These are phyloP conservation scores for Coniochaeta prunicola DNA, from an alignment of 2,329 filamentous ascomycete species.

Conservation along the genomic window DNA sequence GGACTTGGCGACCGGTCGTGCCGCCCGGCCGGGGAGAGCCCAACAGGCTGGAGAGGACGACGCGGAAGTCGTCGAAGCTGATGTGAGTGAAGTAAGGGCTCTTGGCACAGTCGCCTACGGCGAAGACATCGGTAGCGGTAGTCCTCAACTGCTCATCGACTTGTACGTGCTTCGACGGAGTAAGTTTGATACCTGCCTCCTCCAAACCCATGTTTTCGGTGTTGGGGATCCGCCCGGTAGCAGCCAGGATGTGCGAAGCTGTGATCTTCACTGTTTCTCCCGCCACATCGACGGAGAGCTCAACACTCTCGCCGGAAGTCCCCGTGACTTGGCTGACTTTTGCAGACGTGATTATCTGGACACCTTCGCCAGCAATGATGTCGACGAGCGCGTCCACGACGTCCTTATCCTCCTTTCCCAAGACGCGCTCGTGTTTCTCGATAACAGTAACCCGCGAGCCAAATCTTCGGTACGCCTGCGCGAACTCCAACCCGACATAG, in stretches of 20 bases:
- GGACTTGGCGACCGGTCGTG: slow-evolving; percentile 3
- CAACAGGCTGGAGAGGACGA: slow-evolving; percentile 38
- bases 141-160: slow-evolving; percentile 38
- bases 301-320: background rate
- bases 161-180: slow-evolving; percentile 32
- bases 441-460: slow-evolving; percentile 41
- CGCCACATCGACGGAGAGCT: background rate
- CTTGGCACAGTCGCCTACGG: slow-evolving; percentile 44
- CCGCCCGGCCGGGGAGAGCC: background rate
- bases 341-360: slow-evolving; percentile 29
- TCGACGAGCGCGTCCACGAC: slow-evolving; percentile 31
- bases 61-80: slow-evolving; percentile 48
- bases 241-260: slow-evolving; percentile 41
- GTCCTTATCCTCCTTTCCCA: slow-evolving; percentile 41
- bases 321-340: background rate
- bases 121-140: slow-evolving; percentile 32
- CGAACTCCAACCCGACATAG: slow-evolving; percentile 46
- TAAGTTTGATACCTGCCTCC: slow-evolving; percentile 31
- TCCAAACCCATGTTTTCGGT: slow-evolving; percentile 35
- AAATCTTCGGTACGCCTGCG: slow-evolving; percentile 41
- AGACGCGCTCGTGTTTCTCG: slow-evolving; percentile 32
- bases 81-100: slow-evolving; percentile 48
- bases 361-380: slow-evolving; percentile 38
- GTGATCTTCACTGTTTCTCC: slow-evolving; percentile 12
- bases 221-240: slow-evolving; percentile 42